A percentile compares a stretch with the other conserved stretches of the same genome.
These are phyloP conservation scores for Arthroderma sp. DNA, from an alignment of 2,329 filamentous ascomycete species.

Conservation along the genomic window DNA sequence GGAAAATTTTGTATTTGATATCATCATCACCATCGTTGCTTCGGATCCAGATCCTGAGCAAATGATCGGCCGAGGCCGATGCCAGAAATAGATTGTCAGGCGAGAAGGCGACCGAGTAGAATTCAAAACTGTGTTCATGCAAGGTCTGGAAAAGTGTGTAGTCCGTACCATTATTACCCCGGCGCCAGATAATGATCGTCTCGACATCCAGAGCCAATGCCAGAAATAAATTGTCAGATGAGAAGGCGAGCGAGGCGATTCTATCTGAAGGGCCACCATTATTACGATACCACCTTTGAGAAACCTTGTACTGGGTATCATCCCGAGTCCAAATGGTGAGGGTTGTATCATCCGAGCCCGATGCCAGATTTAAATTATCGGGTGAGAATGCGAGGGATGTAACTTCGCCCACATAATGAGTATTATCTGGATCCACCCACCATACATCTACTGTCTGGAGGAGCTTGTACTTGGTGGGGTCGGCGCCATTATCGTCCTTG, in stretches of 20 bases:
- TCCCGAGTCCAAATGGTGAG: constrained; percentile 5
- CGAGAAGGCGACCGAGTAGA: constrained; percentile 4
- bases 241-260: neutral
- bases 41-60: constrained; percentile 11
- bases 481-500: no score
- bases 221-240: constrained; percentile 10
- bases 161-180: neutral
- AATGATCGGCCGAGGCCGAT: neutral
- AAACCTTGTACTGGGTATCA: neutral
- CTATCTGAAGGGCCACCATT: neutral
- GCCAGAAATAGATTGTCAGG: neutral
- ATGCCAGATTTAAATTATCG: constrained; percentile 1
- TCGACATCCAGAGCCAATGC: constrained; percentile 7
- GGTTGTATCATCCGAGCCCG: constrained; percentile 6
- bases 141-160: no score
- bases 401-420: neutral
- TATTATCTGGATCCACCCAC: no score
- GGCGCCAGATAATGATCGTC: neutral
- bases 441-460: no score
- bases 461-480: no score
- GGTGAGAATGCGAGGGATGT: constrained; percentile 4
- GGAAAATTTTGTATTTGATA: no score
- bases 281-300: neutral
- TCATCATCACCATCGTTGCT: no score
- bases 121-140: neutral